Conservation (phyloP, 306 rosid genomes). For the Trifolium dubium region DNA sequence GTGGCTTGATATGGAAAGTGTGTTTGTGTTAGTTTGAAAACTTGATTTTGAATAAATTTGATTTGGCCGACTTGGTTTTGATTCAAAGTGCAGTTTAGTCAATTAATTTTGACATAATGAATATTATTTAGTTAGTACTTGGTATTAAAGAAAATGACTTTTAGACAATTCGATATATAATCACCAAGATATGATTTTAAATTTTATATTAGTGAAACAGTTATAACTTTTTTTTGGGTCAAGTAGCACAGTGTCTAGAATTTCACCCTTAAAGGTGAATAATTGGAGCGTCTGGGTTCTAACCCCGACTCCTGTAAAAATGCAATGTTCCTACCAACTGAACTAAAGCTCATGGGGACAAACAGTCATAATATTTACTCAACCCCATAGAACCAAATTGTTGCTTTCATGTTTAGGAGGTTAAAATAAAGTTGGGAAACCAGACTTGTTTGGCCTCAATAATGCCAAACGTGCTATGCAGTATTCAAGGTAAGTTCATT, state of each 20-base stretch:
- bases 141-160: not conserved
- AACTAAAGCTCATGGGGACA: too few relatives aligned
- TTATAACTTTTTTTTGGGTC: not conserved
- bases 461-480: conserved; percentile 18
- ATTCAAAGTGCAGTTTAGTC: not conserved
- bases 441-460: conserved; percentile 2
- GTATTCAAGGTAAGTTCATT: conserved; percentile 3
- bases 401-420: not conserved
- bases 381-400: not conserved
- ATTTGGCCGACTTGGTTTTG: not conserved
- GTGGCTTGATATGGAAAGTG: conserved; percentile 44
- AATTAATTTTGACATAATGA: not conserved
- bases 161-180: not conserved
- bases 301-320: too few relatives aligned
- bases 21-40: not conserved
- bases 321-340: too few relatives aligned
- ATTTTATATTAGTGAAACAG: not conserved
- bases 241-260: too few relatives aligned
- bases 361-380: not conserved
- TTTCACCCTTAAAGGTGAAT: too few relatives aligned
- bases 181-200: not conserved
- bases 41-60: conserved; percentile 5
- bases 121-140: conserved; percentile 11
- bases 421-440: conserved; percentile 7
- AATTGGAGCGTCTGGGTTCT: too few relatives aligned